These are phyloP conservation scores for Ettlia oleoabundans DNA, from an alignment of 139 green algal genomes.

Conservation along the genomic window DNA sequence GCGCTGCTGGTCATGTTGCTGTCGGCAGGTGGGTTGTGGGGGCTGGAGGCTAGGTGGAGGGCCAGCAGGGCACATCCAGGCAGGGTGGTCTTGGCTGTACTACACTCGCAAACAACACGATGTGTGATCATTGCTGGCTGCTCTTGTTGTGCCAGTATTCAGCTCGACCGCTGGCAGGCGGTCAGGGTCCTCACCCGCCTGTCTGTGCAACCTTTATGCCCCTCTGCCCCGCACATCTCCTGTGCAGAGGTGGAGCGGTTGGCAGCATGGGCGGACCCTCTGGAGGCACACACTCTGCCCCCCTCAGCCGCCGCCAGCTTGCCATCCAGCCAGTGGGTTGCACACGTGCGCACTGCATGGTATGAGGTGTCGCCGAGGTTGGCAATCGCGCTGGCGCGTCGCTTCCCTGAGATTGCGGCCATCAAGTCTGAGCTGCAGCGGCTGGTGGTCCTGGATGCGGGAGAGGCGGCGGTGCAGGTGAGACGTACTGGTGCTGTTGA, in stretches of 20 bases:
- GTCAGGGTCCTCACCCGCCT: background rate
- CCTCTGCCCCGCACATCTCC: background rate
- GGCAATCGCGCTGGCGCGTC: conserved; percentile 47
- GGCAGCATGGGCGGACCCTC: conserved; percentile 50
- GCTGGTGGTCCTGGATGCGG: conserved; percentile 54
- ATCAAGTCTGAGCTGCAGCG: conserved; percentile 44
- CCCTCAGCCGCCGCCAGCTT: conserved; percentile 13
- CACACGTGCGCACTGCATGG: conserved; percentile 59
- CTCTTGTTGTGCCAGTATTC: background rate
- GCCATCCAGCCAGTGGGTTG: conserved; percentile 39
- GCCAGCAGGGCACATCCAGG: too few species aligned
- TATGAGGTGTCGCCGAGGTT: conserved; percentile 65
- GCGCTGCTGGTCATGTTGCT: conserved; percentile 43
- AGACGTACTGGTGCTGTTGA: too few species aligned
- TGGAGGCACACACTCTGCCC: conserved; percentile 13
- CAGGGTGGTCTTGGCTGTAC: too few species aligned
- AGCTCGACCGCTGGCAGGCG: too few species aligned
- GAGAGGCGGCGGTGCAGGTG: conserved; percentile 31
- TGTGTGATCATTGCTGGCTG: too few species aligned
- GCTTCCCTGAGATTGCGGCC: conserved; percentile 27
- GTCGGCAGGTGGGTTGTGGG: background rate
- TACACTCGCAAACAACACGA: too few species aligned
- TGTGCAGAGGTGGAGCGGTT: conserved; percentile 66
- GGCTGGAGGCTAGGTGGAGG: background rate
- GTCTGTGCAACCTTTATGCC: background rate